Base-by-base conservation (phyloP, 495 filamentous ascomycete species). In the Parmelia sp. region DNA sequence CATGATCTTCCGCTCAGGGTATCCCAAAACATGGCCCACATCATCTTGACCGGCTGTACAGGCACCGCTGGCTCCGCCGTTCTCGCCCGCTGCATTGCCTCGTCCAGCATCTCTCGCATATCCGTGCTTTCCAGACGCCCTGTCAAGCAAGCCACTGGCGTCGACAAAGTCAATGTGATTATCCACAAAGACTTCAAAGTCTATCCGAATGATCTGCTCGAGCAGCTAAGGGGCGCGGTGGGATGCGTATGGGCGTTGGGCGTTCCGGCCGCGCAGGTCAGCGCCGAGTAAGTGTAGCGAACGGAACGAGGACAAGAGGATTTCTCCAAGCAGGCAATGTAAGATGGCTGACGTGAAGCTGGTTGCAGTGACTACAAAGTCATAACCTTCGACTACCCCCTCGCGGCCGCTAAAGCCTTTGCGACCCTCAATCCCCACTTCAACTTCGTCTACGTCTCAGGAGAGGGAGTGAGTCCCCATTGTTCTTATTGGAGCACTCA, bases 31-130 rank as follows among this genome's bases (percentile, higher is more conserved):
- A 64, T 61, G 31, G 58, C 58, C 15, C 85, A 87, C 75, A 71
- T 87, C 67, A 82, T 87, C 65, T 77, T 88, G 47, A 88, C 86
- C 4, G 85, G 85, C 56, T 83, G 83, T 21, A 87, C 86, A 2
- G 84, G 85, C 44, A 78, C 86, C 15, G 81, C 86, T n/a, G 84
- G 84, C 71, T 77, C 78, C 19, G 80, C 73, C 27, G 78, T 83
- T 25, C 76, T 88, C 6, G 79, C 84, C 56, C 73, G 56, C 85
- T 86, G 82, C 74, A 64, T 88, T 62, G 75, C 75, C 59, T 80
- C 73, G 36, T 73, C 75, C 39, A 23, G n/a, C 17, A 36, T 63
- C 25, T 29, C 66, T 40, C n/a, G 31, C 15, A 35, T 60, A 11
- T 57, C 51, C 25, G 12, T 45, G 23, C 49, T 62, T 15, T 59